phyloP scores from a whole-genome alignment of 148 eudicot species.

The Nepenthes gracilis region DNA sequence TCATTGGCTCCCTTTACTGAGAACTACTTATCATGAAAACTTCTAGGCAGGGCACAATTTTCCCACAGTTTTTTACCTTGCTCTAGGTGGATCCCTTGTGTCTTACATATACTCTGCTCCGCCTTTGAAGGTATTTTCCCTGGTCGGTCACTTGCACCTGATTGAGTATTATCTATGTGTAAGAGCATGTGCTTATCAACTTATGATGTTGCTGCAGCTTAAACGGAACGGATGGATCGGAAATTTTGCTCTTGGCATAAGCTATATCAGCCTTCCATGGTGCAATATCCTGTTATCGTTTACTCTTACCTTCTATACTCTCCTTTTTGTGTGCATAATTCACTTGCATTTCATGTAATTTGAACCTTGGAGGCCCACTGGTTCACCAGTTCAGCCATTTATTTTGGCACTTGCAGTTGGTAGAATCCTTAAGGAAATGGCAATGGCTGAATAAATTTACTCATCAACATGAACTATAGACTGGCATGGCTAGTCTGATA shows the following conservation, averaged over 20 bases:
- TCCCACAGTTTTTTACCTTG: conserved; percentile 73
- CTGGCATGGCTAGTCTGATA: too few species aligned
- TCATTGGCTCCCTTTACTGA: background rate
- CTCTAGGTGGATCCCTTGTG: conserved; percentile 77
- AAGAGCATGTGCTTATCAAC: conserved; percentile 4
- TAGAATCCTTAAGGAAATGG: too few species aligned
- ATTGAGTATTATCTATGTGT: background rate
- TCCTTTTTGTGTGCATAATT: too few species aligned
- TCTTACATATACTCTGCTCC: conserved; percentile 98
- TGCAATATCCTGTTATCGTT: conserved; percentile 10
- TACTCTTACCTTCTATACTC: too few species aligned
- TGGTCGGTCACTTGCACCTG: background rate
- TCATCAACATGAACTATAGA: too few species aligned
- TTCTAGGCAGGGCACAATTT: conserved; percentile 81
- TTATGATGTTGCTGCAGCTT: conserved; percentile 43
- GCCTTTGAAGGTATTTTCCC: conserved; percentile 63
- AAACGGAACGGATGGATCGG: conserved; percentile 99
- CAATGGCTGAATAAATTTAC: too few species aligned
- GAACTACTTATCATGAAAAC: background rate
- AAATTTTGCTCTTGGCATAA: conserved; percentile 92
- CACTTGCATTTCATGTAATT: too few species aligned
- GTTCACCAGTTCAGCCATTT: too few species aligned
- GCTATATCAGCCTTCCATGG: conserved; percentile 97
- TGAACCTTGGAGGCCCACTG: too few species aligned
- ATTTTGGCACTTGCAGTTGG: too few species aligned